Evolutionary conservation across 2,329 filamentous ascomycete species (phyloP).

Genomic region (Fusarium dimerum): DNA sequence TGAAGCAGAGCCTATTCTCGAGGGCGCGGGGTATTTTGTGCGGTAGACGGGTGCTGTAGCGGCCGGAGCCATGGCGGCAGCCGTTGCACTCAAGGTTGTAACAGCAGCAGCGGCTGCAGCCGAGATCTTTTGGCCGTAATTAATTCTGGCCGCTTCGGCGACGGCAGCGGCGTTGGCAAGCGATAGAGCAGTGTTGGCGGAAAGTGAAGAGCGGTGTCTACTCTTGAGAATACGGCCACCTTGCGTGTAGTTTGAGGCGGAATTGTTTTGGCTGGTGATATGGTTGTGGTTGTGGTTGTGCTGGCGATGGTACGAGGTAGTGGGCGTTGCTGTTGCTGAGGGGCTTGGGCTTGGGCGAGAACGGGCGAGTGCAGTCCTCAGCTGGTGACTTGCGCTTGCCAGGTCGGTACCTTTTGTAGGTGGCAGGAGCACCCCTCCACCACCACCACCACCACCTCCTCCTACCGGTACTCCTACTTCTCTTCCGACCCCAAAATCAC

Average conservation of each 20-base stretch:
- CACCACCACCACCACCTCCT: constrained; percentile 3
- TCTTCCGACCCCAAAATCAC: constrained; percentile 12
- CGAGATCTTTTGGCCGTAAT: constrained; percentile 20
- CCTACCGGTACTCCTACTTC: constrained; percentile 10
- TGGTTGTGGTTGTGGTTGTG: constrained; percentile 17
- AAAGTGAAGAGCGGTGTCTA: constrained; percentile 23
- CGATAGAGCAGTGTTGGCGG: constrained; percentile 20
- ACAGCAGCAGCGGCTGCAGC: constrained; percentile 18
- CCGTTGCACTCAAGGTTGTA: constrained; percentile 16
- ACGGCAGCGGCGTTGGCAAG: constrained; percentile 19
- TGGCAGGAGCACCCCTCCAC: constrained; percentile 17
- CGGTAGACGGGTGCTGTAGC: background rate
- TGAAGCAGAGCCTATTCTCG: constrained; percentile 1
- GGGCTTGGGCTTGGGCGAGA: constrained; percentile 20
- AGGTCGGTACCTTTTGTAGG: constrained; percentile 23
- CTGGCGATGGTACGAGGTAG: constrained; percentile 9
- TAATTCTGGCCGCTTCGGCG: constrained; percentile 22
- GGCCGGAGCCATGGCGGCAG: constrained; percentile 11
- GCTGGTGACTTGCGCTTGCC: constrained; percentile 21
- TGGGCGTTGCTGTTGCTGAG: constrained; percentile 13
- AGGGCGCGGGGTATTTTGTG: background rate
- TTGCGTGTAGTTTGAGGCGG: constrained; percentile 19
- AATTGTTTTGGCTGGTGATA: constrained; percentile 9
- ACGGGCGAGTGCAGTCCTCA: constrained; percentile 22
- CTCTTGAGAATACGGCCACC: constrained; percentile 29